Conservation (phyloP, 75 land plant genomes). For the Cupressus sempervirens region DNA sequence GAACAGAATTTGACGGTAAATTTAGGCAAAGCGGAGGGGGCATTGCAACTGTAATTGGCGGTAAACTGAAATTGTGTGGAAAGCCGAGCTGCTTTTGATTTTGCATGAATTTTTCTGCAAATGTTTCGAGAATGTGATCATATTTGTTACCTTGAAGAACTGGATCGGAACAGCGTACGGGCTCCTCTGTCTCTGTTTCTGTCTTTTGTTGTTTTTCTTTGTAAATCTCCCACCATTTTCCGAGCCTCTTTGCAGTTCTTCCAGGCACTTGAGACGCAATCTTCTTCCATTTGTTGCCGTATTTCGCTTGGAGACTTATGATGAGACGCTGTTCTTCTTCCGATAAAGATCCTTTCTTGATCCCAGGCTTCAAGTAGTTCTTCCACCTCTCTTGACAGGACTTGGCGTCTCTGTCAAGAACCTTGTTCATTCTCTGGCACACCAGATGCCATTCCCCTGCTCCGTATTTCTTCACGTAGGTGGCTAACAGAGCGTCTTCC, state of each 20-base stretch:
- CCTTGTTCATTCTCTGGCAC: constrained; percentile 61
- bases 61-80: neutral
- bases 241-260: constrained; percentile 74
- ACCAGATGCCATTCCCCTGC: constrained; percentile 73
- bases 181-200: constrained; percentile 23
- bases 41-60: constrained; percentile 16
- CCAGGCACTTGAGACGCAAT: constrained; percentile 90
- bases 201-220: constrained; percentile 75
- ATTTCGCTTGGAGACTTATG: constrained; percentile 85
- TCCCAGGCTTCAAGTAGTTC: constrained; percentile 83
- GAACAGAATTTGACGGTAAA: neutral
- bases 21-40: constrained; percentile 24
- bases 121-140: constrained; percentile 52
- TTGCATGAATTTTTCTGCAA: constrained; percentile 69
- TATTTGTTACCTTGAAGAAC: constrained; percentile 42
- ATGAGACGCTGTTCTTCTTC: constrained; percentile 89
- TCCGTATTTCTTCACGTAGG: constrained; percentile 68
- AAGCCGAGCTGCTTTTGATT: constrained; percentile 14
- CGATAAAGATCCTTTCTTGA: constrained; percentile 76
- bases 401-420: constrained; percentile 67
- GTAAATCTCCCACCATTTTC: constrained; percentile 95
- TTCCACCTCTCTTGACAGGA: constrained; percentile 86
- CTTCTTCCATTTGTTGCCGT: constrained; percentile 97
- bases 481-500: constrained; percentile 59
- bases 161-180: constrained; percentile 10